Evolutionary conservation across 2,329 filamentous ascomycete species (phyloP), one percentile per base, ranked within the genome.

Genomic region (Arachnopeziza araneosa): DNA sequence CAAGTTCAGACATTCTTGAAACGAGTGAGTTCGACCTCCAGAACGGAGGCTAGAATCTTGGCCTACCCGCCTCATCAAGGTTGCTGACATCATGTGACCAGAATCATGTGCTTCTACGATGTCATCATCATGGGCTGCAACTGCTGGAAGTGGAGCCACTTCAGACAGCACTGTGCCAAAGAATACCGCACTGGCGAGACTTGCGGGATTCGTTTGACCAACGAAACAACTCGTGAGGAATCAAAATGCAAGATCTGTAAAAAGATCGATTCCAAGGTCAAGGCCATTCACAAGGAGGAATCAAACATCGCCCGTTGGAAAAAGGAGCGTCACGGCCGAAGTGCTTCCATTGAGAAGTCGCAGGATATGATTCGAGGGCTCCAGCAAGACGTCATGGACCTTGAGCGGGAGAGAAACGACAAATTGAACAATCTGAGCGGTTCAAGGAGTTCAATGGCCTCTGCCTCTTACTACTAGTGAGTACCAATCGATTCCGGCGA

Each of bases 181-280:
- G 93, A 97, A 75, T 96, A 96, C 78, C 90, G 93, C 66, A 96
- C 90, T 67, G 93, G 93, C 70, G 93, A 98, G 80, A 97, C 93
- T 48, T 98, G 93, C 77, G 93, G 93, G 63, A 88, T 96, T 78
- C 96, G 91, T 78, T 84, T 96, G 65, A 87, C 96, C 72, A 92
- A 89, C 79, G 79, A 85, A 68, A 93, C 90, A 24, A 80, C 84
- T 65, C 79, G 79, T 61, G 80, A 88, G 57, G 68, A 74, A 51
- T 69, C 69, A 19, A 83, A 85, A 69, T 98, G 93, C 80, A 90
- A 89, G 73, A 81, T 92, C 64, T 98, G 93, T 78, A 87, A 91
- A 71, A 92, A 95, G 76, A 91, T 93, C 67, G 88, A 92, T 71
- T 93, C 89, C 76, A 96, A 96, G 78, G 78, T 83, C 71, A 85